phyloP scores from a whole-genome alignment of 2,329 filamentous ascomycete genomes.

The Aureobasidium uvarum region DNA sequence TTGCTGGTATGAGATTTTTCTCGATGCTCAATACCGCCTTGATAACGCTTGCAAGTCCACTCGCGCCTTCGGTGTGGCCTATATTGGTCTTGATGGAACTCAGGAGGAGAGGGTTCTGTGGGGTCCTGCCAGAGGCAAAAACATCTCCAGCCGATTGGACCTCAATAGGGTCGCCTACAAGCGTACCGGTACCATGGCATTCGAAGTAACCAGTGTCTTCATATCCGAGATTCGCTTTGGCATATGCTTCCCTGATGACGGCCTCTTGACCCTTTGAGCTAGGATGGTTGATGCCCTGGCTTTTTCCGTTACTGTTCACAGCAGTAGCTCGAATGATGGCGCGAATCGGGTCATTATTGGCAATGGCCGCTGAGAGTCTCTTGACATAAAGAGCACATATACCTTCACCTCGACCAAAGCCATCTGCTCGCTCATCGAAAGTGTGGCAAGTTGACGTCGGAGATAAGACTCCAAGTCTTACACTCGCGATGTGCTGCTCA shows the following conservation, averaged over 20 bases:
- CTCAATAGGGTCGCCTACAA: conserved; percentile 34
- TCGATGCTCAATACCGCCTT: conserved; percentile 37
- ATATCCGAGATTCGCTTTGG: conserved; percentile 36
- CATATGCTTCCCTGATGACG: conserved; percentile 42
- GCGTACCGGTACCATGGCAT: conserved; percentile 35
- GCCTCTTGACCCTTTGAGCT: conserved; percentile 39
- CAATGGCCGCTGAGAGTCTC: conserved; percentile 44
- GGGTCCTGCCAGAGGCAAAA: not conserved
- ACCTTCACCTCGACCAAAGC: conserved; percentile 56
- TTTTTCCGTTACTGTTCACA: conserved; percentile 43
- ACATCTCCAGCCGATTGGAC: conserved; percentile 29
- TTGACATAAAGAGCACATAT: conserved; percentile 54
- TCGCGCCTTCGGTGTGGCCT: conserved; percentile 53
- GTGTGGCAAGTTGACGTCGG: conserved; percentile 42
- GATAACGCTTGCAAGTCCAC: conserved; percentile 44
- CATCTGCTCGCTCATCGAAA: conserved; percentile 45
- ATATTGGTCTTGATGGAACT: conserved; percentile 38
- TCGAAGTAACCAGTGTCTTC: conserved; percentile 30
- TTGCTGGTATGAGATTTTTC: conserved; percentile 33
- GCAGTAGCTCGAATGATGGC: conserved; percentile 41
- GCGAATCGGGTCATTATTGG: conserved; percentile 48
- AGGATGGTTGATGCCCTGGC: conserved; percentile 44
- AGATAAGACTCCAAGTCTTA: conserved; percentile 33
- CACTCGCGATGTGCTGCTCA: not conserved
- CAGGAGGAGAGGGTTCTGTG: conserved; percentile 27